These are phyloP conservation scores for Backusella tarrabulga DNA, from an alignment of 192 early-diverging fungal species.

Conservation along the genomic window DNA sequence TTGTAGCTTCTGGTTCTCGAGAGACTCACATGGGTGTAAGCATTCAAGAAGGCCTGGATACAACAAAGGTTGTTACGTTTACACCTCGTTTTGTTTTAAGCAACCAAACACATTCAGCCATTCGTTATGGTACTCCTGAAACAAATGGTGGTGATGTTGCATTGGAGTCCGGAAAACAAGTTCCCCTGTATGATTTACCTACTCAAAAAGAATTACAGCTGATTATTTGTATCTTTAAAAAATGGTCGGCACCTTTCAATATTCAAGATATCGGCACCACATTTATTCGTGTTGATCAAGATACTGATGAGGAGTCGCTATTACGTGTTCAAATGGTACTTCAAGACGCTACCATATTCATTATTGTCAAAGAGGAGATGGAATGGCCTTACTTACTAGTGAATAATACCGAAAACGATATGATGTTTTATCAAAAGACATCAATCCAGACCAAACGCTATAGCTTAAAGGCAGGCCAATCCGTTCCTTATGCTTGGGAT, in stretches of 20 bases:
- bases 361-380: constrained; percentile 74
- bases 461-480: constrained; percentile 43
- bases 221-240: constrained; percentile 57
- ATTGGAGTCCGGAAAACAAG: constrained; percentile 52
- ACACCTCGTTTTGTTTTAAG: constrained; percentile 87
- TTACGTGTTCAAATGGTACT: constrained; percentile 77
- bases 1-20: constrained; percentile 46
- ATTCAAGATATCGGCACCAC: constrained; percentile 86
- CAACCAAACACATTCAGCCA: constrained; percentile 69
- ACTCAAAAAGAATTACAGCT: constrained; percentile 62
- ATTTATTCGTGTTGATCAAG: constrained; percentile 72
- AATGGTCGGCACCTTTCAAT: constrained; percentile 87
- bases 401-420: constrained; percentile 67
- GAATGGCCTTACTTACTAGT: constrained; percentile 90
- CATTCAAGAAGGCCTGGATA: constrained; percentile 83
- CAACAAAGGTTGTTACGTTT: constrained; percentile 89
- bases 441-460: constrained; percentile 13
- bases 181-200: constrained; percentile 69
- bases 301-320: constrained; percentile 59
- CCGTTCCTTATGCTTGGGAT: constrained; percentile 90
- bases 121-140: constrained; percentile 72
- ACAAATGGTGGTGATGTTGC: constrained; percentile 39
- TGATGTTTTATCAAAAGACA: constrained; percentile 77
- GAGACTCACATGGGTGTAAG: constrained; percentile 83
- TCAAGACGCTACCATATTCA: constrained; percentile 89